These are phyloP conservation scores for Coix lacrymajobi DNA, from an alignment of 176 grass and related monocot species.

Conservation along the genomic window DNA sequence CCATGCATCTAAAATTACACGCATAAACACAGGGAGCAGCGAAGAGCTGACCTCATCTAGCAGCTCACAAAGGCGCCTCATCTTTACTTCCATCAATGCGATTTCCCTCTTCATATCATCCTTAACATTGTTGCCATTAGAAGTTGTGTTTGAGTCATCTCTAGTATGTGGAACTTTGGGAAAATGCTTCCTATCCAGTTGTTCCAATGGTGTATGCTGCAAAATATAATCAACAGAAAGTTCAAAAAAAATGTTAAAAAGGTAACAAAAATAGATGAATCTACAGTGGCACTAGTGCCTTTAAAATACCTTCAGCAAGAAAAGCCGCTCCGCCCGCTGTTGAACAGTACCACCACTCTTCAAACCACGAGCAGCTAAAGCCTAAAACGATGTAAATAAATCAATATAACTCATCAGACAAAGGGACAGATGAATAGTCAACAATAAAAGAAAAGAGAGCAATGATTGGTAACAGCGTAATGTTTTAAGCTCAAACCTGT, in stretches of 20 bases:
- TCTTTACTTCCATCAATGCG: slow-evolving; percentile 70
- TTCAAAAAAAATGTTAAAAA: slow-evolving; percentile 8
- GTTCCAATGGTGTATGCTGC: slow-evolving; percentile 68
- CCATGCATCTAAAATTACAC: background rate
- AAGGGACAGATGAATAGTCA: background rate
- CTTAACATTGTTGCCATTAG: slow-evolving; percentile 44
- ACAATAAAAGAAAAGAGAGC: background rate
- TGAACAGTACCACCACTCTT: slow-evolving; percentile 80
- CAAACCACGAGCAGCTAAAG: slow-evolving; percentile 68
- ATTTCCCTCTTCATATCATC: slow-evolving; percentile 67
- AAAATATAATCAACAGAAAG: slow-evolving; percentile 8
- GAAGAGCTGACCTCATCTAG: slow-evolving; percentile 69
- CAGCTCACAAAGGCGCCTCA: slow-evolving; percentile 66
- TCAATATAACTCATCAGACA: background rate
- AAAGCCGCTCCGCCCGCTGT: slow-evolving; percentile 78
- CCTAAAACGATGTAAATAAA: slow-evolving; percentile 35
- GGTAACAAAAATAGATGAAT: background rate
- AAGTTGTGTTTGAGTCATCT: slow-evolving; percentile 29
- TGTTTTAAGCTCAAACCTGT: slow-evolving; percentile 51
- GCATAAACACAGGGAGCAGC: background rate
- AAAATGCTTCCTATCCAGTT: slow-evolving; percentile 85
- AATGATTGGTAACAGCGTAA: background rate
- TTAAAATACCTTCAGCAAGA: slow-evolving; percentile 74
- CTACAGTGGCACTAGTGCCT: background rate
- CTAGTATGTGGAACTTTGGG: slow-evolving; percentile 44